Conservation (phyloP, 305 asterid genomes). For the Fraxinus angustifolia region DNA sequence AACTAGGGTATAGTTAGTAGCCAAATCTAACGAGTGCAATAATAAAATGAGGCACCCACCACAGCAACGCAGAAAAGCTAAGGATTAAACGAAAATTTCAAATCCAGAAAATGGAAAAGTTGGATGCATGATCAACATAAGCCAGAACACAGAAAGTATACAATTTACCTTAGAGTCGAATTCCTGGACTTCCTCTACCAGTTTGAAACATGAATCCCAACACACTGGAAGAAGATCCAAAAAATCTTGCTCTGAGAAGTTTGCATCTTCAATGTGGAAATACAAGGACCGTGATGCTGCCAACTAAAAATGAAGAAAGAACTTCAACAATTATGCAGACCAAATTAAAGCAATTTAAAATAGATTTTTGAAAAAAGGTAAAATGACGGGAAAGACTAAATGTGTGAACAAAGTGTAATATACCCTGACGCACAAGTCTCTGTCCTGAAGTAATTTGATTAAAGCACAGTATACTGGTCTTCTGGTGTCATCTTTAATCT, state of each 20-base stretch:
- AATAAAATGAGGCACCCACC: neutral
- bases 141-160: neutral
- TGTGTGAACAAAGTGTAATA: slow-evolving; percentile 21
- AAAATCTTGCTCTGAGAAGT: slow-evolving; percentile 80
- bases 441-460: slow-evolving; percentile 81
- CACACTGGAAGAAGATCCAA: slow-evolving; percentile 77
- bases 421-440: slow-evolving; percentile 94
- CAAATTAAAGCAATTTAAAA: slow-evolving; percentile 3
- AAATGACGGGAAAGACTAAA: neutral
- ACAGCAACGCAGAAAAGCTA: neutral
- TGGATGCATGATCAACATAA: neutral
- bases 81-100: neutral
- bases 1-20: neutral
- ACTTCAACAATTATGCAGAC: slow-evolving; percentile 10
- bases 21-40: neutral
- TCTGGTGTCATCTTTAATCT: slow-evolving; percentile 89
- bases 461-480: slow-evolving; percentile 87
- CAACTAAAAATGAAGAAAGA: slow-evolving; percentile 51
- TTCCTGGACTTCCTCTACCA: slow-evolving; percentile 88
- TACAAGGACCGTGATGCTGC: slow-evolving; percentile 89
- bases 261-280: slow-evolving; percentile 92
- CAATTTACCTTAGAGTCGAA: slow-evolving; percentile 84
- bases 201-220: slow-evolving; percentile 86
- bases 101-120: neutral
- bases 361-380: slow-evolving; percentile 4